Percentiles rank a stretch among this genome's conserved stretches.
Conservation (phyloP, 768 basidiomycete genomes). For the Mrakia frigida region DNA sequence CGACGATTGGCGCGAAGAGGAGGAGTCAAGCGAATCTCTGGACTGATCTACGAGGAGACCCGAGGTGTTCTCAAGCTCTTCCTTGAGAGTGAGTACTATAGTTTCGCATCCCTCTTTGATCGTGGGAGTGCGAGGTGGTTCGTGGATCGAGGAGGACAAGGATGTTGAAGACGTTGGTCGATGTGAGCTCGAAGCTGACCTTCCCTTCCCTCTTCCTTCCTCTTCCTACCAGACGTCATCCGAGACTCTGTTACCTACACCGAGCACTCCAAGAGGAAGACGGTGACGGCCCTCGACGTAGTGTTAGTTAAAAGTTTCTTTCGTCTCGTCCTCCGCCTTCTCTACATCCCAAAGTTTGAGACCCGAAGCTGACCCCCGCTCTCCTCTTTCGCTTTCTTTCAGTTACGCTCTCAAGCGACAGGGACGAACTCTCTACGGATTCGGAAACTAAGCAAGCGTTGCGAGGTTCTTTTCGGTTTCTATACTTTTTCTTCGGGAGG, state of each 20-base stretch:
- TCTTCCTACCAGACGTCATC: constrained; percentile 64
- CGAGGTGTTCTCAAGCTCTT: constrained; percentile 92
- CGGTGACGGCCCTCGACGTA: constrained; percentile 89
- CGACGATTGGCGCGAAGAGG: constrained; percentile 92
- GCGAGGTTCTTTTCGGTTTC: neutral
- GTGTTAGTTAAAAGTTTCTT: constrained; percentile 37
- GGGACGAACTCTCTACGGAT: constrained; percentile 80
- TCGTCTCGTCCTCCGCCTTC: too few relatives aligned
- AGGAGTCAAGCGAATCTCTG: constrained; percentile 87
- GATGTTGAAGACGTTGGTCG: too few relatives aligned
- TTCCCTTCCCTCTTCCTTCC: constrained; percentile 63
- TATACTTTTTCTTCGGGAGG: neutral
- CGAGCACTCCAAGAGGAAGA: constrained; percentile 90
- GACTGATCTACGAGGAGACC: constrained; percentile 88
- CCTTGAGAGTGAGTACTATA: constrained; percentile 56
- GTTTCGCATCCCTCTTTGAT: neutral
- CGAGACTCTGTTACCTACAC: constrained; percentile 98
- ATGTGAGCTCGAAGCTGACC: constrained; percentile 47
- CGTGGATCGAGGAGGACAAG: too few relatives aligned
- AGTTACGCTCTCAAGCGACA: constrained; percentile 60
- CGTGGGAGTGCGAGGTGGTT: neutral
- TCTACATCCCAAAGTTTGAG: too few relatives aligned
- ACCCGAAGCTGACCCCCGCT: too few relatives aligned
- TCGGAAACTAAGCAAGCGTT: constrained; percentile 43
- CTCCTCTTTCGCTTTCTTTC: constrained; percentile 33